Conservation (phyloP, 371 early-diverging fungal genomes). For the Coemansia sp. region DNA sequence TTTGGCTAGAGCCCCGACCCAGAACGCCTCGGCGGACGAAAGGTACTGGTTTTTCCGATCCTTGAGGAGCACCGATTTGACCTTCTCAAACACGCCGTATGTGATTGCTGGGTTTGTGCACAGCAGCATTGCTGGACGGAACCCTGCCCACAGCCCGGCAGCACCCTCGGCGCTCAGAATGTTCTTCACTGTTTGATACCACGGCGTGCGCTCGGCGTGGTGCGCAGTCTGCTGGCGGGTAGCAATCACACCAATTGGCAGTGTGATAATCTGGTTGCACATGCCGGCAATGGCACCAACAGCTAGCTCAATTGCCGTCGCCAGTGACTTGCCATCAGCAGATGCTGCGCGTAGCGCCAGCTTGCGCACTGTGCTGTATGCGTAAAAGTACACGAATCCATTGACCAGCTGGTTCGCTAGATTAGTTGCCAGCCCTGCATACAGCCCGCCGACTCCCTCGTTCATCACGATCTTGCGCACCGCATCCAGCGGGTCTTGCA, state of each 20-base stretch:
- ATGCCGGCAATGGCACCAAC: conserved; percentile 94
- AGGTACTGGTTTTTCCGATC: conserved; percentile 53
- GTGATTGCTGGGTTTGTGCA: conserved; percentile 97
- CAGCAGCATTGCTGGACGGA: conserved; percentile 86
- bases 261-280: conserved; percentile 83
- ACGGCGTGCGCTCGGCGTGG: conserved; percentile 55
- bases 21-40: conserved; percentile 77
- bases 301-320: conserved; percentile 79
- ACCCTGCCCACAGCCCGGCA: conserved; percentile 83
- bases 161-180: conserved; percentile 83
- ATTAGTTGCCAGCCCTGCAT: conserved; percentile 87
- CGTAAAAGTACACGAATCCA: conserved; percentile 95
- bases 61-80: conserved; percentile 63
- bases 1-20: conserved; percentile 89
- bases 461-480: conserved; percentile 72
- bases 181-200: conserved; percentile 62
- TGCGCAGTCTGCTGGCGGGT: conserved; percentile 85
- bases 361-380: conserved; percentile 76
- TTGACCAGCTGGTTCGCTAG: conserved; percentile 84
- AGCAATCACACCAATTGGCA: conserved; percentile 92
- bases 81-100: conserved; percentile 91
- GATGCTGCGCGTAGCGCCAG: conserved; percentile 29
- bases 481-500: conserved; percentile 70
- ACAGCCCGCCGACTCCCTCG: conserved; percentile 91
- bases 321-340: conserved; percentile 54